Percentiles rank a stretch among this genome's conserved stretches.
These are phyloP conservation scores for Trichocomaceae sp. DNA, from an alignment of 2,329 filamentous ascomycete species.

Conservation along the genomic window DNA sequence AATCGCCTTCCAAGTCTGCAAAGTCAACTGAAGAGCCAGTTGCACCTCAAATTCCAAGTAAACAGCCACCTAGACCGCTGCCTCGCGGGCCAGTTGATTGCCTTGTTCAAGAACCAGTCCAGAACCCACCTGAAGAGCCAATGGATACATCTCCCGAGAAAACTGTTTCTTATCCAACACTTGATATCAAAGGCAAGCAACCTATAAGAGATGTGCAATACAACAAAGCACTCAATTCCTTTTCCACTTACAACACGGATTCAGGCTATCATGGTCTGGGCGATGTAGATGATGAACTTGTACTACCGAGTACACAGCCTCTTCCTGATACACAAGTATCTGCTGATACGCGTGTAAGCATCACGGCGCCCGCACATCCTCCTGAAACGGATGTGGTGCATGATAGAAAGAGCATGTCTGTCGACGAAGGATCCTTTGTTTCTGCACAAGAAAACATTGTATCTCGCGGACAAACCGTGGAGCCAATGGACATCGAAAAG, in stretches of 20 bases:
- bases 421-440: conserved; percentile 41
- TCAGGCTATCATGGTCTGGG: conserved; percentile 45
- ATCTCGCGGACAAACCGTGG: conserved; percentile 30
- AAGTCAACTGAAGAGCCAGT: conserved; percentile 31
- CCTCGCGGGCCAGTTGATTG: conserved; percentile 14
- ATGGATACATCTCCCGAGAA: neutral
- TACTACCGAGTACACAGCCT: conserved; percentile 26
- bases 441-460: conserved; percentile 38
- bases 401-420: conserved; percentile 20
- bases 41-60: conserved; percentile 22
- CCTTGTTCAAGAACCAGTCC: neutral
- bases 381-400: conserved; percentile 17
- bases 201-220: conserved; percentile 12
- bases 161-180: conserved; percentile 1
- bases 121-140: neutral
- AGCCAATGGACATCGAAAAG: conserved; percentile 30
- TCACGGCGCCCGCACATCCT: neutral
- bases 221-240: conserved; percentile 32
- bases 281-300: conserved; percentile 34
- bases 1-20: conserved; percentile 28
- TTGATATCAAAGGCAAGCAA: conserved; percentile 11
- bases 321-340: conserved; percentile 3
- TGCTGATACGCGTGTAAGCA: conserved; percentile 19
- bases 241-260: conserved; percentile 37
- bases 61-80: conserved; percentile 14